Evolutionary conservation across 176 grass and related monocot species (phyloP), one percentile per base, ranked within the genome.

Genomic region (Lolium multiflorum): DNA sequence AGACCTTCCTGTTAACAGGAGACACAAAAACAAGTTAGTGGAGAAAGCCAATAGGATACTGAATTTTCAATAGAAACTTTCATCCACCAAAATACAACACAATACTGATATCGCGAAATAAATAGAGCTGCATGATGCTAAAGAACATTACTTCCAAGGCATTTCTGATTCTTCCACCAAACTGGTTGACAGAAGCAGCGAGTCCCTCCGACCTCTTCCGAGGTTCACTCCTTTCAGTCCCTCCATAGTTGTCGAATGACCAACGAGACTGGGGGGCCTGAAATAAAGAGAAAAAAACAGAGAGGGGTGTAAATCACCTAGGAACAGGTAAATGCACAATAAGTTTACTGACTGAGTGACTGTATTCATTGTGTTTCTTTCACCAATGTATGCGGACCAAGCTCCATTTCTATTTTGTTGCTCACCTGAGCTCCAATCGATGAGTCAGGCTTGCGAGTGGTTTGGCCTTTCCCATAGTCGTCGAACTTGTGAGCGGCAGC

Each of bases 141-240:
- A 57, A 70, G 52, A 18, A 78, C 39, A 61, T 89, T 88, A 98
- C 97, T 88, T 92, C 97, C 16, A 98, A 85, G 44, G 87, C 93
- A 84, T 94, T 96, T 89, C 81, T 96, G 58, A 99, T 90, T 83
- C 87, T 99, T 66, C 94, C 97, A 89, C 97, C 78, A 83, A 98
- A 85, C 39, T 94, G 86, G 59, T 96, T 99, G 79, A 99, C 90
- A 59, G 94, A 99, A 83, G 93, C 90, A 85, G 93, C 90, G 89
- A 98, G 87, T 84, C 88, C 83, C 85, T 95, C 95, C 1, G 93
- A 83, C 46, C 85, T 91, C 55, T 88, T 93, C 72, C 88, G 85
- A 24, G 78, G 46, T n/a, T 81, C 78, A 31, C 24, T 81, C 24
- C 5, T 66, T 81, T 66, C 59, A 31, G 61, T 66, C 2, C 44